Percentiles rank a stretch among this genome's conserved stretches.
These are phyloP conservation scores for Blepharisma japonicum DNA, from an alignment of 73 alveolate genomes.

Conservation along the genomic window DNA sequence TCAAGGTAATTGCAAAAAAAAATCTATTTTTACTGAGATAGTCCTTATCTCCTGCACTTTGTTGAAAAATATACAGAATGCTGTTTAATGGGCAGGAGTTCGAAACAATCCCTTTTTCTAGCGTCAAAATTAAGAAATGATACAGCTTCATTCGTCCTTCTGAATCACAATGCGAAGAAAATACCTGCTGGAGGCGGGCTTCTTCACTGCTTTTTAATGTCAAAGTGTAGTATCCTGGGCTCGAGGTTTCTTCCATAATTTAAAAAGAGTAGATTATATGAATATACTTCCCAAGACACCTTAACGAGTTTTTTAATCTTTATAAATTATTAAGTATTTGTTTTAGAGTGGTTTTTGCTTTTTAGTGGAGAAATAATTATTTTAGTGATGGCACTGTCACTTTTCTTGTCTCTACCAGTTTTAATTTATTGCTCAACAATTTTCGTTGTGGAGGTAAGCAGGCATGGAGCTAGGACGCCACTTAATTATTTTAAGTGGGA, in stretches of 20 bases:
- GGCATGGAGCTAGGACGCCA: slow-evolving; percentile 8
- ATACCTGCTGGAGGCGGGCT: slow-evolving; percentile 9
- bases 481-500: too few relatives aligned
- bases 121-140: slow-evolving; percentile 51
- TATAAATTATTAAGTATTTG: too few relatives aligned
- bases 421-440: too few relatives aligned
- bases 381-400: too few relatives aligned
- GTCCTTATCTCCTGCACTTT: slow-evolving; percentile 15
- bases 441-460: not conserved
- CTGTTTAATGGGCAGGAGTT: slow-evolving; percentile 52
- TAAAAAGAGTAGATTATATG: too few relatives aligned
- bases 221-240: slow-evolving; percentile 6
- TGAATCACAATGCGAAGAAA: slow-evolving; percentile 3
- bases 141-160: slow-evolving; percentile 57
- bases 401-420: too few relatives aligned
- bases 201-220: slow-evolving; percentile 31
- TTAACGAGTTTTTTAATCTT: too few relatives aligned
- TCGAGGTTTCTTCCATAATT: slow-evolving; percentile 14
- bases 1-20: slow-evolving; percentile 56
- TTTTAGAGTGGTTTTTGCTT: too few relatives aligned
- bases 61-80: slow-evolving; percentile 51
- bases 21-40: slow-evolving; percentile 49
- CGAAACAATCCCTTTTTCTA: slow-evolving; percentile 57
- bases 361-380: too few relatives aligned
- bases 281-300: too few relatives aligned